A percentile compares a stretch with the other conserved stretches of the same genome.
Conservation (phyloP, 1,139 yeast species). For the Blastobotrys malaysiensis region DNA sequence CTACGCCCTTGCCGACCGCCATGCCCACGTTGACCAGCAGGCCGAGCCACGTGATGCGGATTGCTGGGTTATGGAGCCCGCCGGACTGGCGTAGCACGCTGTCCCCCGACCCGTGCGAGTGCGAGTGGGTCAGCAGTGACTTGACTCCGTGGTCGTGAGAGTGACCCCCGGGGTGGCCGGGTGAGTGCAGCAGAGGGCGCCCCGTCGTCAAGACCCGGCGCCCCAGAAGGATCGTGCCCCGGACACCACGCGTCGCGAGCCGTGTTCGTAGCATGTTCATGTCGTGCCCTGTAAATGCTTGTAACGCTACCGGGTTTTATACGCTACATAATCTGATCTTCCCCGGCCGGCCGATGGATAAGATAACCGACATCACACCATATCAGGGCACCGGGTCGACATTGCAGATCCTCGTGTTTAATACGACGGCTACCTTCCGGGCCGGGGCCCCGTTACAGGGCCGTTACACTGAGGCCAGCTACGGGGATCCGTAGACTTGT, state of each 20-base stretch:
- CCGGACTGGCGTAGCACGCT: constrained; percentile 29
- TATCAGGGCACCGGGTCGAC: too few species aligned
- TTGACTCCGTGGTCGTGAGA: constrained; percentile 25
- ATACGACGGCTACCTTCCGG: too few species aligned
- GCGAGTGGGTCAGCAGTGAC: constrained; percentile 26
- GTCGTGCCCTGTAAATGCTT: neutral
- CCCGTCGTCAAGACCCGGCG: neutral
- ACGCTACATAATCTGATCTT: neutral
- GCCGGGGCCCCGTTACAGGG: too few species aligned
- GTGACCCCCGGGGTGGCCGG: too few species aligned
- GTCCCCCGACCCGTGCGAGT: constrained; percentile 28
- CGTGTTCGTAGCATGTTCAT: neutral
- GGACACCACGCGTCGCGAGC: neutral
- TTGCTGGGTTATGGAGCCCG: constrained; percentile 67
- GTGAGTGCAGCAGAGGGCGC: neutral
- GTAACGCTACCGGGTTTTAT: neutral
- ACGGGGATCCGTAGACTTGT: too few species aligned
- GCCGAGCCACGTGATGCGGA: constrained; percentile 90
- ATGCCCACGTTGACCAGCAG: constrained; percentile 73
- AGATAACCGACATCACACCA: neutral
- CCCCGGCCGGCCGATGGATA: constrained; percentile 1
- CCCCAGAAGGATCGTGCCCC: constrained; percentile 19
- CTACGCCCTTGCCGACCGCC: constrained; percentile 81
- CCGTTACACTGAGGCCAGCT: too few species aligned
- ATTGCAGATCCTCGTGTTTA: neutral